Evolutionary conservation across 108 stramenopile species (phyloP).

Genomic region (Bacterosira constricta): DNA sequence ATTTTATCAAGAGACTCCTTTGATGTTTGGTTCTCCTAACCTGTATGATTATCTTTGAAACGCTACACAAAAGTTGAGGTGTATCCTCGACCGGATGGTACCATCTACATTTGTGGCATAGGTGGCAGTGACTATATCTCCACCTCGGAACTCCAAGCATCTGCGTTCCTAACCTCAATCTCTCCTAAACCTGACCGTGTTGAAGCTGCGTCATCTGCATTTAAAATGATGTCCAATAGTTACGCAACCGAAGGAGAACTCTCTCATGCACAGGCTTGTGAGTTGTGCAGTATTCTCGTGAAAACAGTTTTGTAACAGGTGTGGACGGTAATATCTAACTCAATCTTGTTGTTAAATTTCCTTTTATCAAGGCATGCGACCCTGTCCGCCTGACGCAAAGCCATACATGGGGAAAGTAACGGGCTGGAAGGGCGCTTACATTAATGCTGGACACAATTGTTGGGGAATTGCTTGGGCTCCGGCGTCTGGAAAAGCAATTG

Average conservation of each 20-base stretch:
- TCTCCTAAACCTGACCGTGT: slow-evolving; percentile 83
- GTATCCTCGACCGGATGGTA: slow-evolving; percentile 84
- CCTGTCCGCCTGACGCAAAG: slow-evolving; percentile 87
- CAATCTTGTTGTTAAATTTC: background rate
- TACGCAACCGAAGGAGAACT: slow-evolving; percentile 68
- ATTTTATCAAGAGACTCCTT: too few species aligned
- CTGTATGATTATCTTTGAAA: background rate
- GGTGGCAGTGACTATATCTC: slow-evolving; percentile 93
- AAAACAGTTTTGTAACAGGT: background rate
- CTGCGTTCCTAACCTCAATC: slow-evolving; percentile 73
- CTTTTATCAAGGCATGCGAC: slow-evolving; percentile 53
- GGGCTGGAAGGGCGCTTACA: slow-evolving; percentile 80
- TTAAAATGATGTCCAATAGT: slow-evolving; percentile 71
- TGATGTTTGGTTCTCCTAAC: background rate
- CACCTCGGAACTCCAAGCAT: slow-evolving; percentile 80
- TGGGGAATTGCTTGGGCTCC: slow-evolving; percentile 99
- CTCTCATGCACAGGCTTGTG: slow-evolving; percentile 40
- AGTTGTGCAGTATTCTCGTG: background rate
- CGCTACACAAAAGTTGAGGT: slow-evolving; percentile 63
- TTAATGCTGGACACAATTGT: slow-evolving; percentile 96
- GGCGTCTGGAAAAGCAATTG: slow-evolving; percentile 84
- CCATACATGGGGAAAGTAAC: slow-evolving; percentile 93
- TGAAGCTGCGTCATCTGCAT: slow-evolving; percentile 71
- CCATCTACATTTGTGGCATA: slow-evolving; percentile 96
- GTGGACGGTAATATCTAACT: background rate